Conservation (phyloP, 2,329 filamentous ascomycete genomes). For the Dendryphion nanum region DNA sequence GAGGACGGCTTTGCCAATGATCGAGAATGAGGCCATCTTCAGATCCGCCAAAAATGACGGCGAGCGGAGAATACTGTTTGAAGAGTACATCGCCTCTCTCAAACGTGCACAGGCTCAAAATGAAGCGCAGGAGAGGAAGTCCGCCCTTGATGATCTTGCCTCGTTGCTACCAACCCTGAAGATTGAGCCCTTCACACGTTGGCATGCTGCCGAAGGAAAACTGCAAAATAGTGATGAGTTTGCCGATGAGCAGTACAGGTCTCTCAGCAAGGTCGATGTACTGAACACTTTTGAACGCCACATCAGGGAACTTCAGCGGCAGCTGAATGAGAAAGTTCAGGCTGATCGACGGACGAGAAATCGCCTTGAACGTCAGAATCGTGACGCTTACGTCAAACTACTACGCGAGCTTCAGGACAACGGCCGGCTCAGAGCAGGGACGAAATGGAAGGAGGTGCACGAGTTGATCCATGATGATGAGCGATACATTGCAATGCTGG, state of each 20-base stretch:
- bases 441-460: conserved; percentile 83
- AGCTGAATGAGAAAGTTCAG: conserved; percentile 88
- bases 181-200: conserved; percentile 89
- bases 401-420: conserved; percentile 70
- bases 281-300: conserved; percentile 92
- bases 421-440: conserved; percentile 83
- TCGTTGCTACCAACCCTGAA: conserved; percentile 75
- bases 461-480: conserved; percentile 74
- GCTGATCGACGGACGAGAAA: conserved; percentile 78
- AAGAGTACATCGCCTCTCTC: conserved; percentile 85
- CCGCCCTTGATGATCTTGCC: conserved; percentile 80
- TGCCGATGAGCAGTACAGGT: conserved; percentile 77
- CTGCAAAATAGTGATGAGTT: conserved; percentile 77
- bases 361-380: conserved; percentile 79
- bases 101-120: conserved; percentile 77
- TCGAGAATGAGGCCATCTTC: conserved; percentile 94
- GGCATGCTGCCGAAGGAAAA: conserved; percentile 83
- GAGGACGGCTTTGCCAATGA: conserved; percentile 92
- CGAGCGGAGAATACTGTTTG: conserved; percentile 85
- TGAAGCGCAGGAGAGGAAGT: conserved; percentile 69
- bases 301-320: conserved; percentile 86
- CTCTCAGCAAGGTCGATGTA: conserved; percentile 84
- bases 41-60: conserved; percentile 83
- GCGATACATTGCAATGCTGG: conserved; percentile 79
- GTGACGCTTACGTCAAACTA: conserved; percentile 75